Evolutionary conservation across 2,329 filamentous ascomycete species (phyloP), one percentile per base, ranked within the genome.

Genomic region (Phyllosticta ampelicida): DNA sequence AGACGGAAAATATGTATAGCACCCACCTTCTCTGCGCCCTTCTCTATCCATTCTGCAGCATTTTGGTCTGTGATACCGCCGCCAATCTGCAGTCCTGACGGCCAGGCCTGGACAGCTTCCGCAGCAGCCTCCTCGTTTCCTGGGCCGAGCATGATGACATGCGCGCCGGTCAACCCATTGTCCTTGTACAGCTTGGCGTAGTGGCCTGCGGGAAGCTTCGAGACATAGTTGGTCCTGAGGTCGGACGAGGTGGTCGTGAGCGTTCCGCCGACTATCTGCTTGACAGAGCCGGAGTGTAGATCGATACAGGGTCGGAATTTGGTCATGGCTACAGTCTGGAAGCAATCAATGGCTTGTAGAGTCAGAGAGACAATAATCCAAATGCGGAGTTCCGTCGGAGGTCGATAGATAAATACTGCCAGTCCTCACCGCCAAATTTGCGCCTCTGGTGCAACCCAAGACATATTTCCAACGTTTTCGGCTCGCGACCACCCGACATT

Each of bases 201-300:
- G 75, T 96, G 80, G 3, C 82, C 81, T 2, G 94, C 84, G 9
- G 91, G 87, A 61, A 92, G 85, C 53, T 85, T 82, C 9, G 94
- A 96, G 61, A 96, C 86, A 76, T 90, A 91, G 74, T 99, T 99
- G 53, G 92, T 97, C 75, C 90, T 87, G 59, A 97, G 80, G 6
- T 66, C 60, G 52, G 63, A 60, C 13, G 67, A 65, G 2, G 65
- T 66, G 8, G 66, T 67, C 26, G 68, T 71, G 62, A 99, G 81
- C 1, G 94, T 97, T 60, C 94, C 92, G 65, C 94, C 94, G 48
- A 99, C 91, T 65, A 99, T 99, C 73, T 99, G 94, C 78, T 99
- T 99, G 60, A 99, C 94, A 70, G 92, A 86, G 13, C 94, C 94
- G n/a, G 91, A 86, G 73, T 99, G 94, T 56, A 99, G 82, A 75